Evolutionary conservation across 805 yeast genomes (phyloP).

Genomic region (Cyberlindnera samutprakarnensis): DNA sequence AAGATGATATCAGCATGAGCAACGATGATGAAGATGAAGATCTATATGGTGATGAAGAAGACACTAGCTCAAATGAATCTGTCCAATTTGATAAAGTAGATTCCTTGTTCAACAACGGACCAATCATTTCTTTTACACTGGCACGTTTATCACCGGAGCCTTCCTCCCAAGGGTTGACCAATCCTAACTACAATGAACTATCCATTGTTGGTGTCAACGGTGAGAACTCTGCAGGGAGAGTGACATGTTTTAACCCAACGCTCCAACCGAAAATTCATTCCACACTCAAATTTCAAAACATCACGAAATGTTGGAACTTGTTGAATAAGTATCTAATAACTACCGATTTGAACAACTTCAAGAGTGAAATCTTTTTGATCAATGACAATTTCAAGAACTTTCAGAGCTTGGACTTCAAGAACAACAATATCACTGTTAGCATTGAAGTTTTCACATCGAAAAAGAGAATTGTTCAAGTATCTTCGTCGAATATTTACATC

Average conservation of each 20-base stretch:
- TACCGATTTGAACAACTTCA: conserved; percentile 55
- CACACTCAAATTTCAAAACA: conserved; percentile 63
- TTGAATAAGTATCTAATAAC: conserved; percentile 58
- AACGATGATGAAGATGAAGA: conserved; percentile 42
- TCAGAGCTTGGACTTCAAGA: conserved; percentile 54
- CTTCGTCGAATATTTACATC: conserved; percentile 54
- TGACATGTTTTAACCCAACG: conserved; percentile 60
- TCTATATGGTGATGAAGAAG: conserved; percentile 25
- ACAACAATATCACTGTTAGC: conserved; percentile 55
- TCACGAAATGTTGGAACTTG: conserved; percentile 71
- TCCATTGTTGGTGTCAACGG: conserved; percentile 72
- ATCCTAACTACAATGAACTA: conserved; percentile 59
- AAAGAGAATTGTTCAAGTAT: conserved; percentile 64
- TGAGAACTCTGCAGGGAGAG: conserved; percentile 40
- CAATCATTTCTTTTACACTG: conserved; percentile 57
- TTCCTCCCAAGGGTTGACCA: conserved; percentile 52
- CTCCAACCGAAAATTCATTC: conserved; percentile 62
- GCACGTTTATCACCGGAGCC: conserved; percentile 53
- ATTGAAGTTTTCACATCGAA: conserved; percentile 53
- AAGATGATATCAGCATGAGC: no score
- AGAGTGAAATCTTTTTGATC: conserved; percentile 63
- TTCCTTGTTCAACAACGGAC: conserved; percentile 58
- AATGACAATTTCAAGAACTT: conserved; percentile 54
- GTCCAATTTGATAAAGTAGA: conserved; percentile 43
- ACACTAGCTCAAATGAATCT: conserved; percentile 18